Evolutionary conservation across 345 rosid species (phyloP).

Genomic region (Alliaria petiolata): DNA sequence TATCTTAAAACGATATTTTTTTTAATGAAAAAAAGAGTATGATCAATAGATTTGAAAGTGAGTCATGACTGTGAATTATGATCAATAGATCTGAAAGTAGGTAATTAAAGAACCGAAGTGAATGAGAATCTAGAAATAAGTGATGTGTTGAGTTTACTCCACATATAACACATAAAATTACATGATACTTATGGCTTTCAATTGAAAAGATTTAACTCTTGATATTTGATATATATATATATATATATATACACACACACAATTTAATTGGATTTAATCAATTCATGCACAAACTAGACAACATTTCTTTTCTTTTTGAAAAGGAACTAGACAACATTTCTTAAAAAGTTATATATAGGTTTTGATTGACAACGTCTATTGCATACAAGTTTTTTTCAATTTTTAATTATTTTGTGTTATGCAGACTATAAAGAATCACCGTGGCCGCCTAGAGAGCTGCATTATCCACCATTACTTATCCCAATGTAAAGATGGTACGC

Average conservation of each 20-base stretch:
- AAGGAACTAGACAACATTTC: too few relatives aligned
- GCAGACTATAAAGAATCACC: neutral
- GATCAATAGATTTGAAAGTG: too few relatives aligned
- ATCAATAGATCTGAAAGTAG: neutral
- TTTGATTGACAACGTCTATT: neutral
- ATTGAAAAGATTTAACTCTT: neutral
- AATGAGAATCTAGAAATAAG: neutral
- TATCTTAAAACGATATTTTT: too few relatives aligned
- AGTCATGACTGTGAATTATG: too few relatives aligned
- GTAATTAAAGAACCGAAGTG: neutral
- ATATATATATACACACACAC: too few relatives aligned
- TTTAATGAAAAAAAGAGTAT: too few relatives aligned
- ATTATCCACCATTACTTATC: neutral
- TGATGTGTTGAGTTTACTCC: neutral
- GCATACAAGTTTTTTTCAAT: too few relatives aligned
- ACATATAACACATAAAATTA: neutral
- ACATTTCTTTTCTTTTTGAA: too few relatives aligned
- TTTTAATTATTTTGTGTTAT: neutral
- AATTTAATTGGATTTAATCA: too few relatives aligned
- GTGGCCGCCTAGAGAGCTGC: conserved; percentile 6
- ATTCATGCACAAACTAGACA: too few relatives aligned
- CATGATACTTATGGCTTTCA: too few relatives aligned
- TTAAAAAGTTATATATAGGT: neutral
- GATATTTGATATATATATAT: too few relatives aligned
- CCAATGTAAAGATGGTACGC: neutral